These are phyloP conservation scores for Alternaria atra DNA, from an alignment of 2,329 filamentous ascomycete genomes.

Conservation along the genomic window DNA sequence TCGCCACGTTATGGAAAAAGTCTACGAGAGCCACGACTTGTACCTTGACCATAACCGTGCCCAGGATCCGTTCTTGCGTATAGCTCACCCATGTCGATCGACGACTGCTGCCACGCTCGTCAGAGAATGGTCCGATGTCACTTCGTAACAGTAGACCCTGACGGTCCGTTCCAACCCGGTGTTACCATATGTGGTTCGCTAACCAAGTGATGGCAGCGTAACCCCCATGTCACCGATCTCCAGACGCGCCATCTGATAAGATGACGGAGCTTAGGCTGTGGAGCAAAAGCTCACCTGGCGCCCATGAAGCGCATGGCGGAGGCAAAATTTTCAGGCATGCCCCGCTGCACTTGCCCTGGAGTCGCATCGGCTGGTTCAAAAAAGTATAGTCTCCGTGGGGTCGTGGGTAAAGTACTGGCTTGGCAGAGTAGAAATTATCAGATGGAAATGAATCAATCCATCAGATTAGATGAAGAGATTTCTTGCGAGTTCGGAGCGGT, in stretches of 20 bases:
- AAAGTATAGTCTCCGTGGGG: constrained; percentile 28
- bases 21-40: constrained; percentile 30
- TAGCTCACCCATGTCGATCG: constrained; percentile 30
- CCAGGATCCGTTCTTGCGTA: constrained; percentile 26
- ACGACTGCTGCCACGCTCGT: constrained; percentile 30
- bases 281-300: constrained; percentile 19
- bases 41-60: constrained; percentile 27
- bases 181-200: constrained; percentile 26
- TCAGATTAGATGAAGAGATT: constrained; percentile 25
- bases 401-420: constrained; percentile 24
- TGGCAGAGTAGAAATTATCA: constrained; percentile 32
- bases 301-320: constrained; percentile 42
- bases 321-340: constrained; percentile 37
- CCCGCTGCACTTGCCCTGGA: constrained; percentile 38
- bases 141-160: constrained; percentile 26
- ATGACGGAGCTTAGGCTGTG: constrained; percentile 22
- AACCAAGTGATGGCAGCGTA: constrained; percentile 12
- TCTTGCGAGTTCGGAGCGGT: constrained; percentile 30
- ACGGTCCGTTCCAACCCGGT: constrained; percentile 32
- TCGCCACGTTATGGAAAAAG: constrained; percentile 20
- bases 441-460: constrained; percentile 36
- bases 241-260: constrained; percentile 44
- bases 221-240: constrained; percentile 28
- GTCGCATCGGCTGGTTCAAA: constrained; percentile 11
- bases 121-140: constrained; percentile 42